phyloP scores from a whole-genome alignment of 2,329 filamentous ascomycete species.

The Ceratocystiopsis brevicomis region DNA sequence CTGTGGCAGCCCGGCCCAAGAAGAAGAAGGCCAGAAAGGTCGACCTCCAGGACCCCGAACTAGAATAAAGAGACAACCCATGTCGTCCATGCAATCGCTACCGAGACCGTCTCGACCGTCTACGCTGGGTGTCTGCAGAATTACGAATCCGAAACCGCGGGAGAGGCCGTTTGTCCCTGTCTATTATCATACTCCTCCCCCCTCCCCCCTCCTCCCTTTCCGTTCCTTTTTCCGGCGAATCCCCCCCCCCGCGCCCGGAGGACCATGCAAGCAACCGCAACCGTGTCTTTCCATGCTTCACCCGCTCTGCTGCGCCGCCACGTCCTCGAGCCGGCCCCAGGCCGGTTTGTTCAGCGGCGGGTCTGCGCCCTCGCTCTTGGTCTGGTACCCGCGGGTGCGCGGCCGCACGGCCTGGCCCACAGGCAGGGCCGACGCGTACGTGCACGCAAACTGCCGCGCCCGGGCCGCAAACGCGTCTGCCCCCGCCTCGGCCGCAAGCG shows the following conservation, averaged over 20 bases:
- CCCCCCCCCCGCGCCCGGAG: too few relatives aligned
- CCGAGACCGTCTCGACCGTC: too few relatives aligned
- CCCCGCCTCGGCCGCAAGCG: constrained; percentile 36
- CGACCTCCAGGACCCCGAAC: constrained; percentile 8
- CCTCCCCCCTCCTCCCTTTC: too few relatives aligned
- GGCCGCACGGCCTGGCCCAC: constrained; percentile 60
- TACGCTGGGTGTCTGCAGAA: too few relatives aligned
- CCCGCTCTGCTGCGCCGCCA: too few relatives aligned
- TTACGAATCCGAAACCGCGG: too few relatives aligned
- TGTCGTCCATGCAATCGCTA: background rate
- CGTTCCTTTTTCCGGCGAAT: too few relatives aligned
- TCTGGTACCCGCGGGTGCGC: constrained; percentile 64
- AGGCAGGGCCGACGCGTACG: constrained; percentile 56
- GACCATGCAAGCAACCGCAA: too few relatives aligned
- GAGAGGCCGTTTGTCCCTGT: too few relatives aligned
- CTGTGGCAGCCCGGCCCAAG: constrained; percentile 4
- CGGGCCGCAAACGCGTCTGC: constrained; percentile 38
- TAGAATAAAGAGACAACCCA: background rate
- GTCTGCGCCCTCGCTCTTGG: constrained; percentile 48
- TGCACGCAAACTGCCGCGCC: constrained; percentile 21
- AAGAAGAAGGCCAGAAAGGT: constrained; percentile 14
- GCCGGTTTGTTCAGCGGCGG: constrained; percentile 41
- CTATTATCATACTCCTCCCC: too few relatives aligned
- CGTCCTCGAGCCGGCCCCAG: constrained; percentile 29
- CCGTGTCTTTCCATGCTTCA: too few relatives aligned